phyloP scores from a whole-genome alignment of 352 stramenopile genomes.

The Pythium angustatum region DNA sequence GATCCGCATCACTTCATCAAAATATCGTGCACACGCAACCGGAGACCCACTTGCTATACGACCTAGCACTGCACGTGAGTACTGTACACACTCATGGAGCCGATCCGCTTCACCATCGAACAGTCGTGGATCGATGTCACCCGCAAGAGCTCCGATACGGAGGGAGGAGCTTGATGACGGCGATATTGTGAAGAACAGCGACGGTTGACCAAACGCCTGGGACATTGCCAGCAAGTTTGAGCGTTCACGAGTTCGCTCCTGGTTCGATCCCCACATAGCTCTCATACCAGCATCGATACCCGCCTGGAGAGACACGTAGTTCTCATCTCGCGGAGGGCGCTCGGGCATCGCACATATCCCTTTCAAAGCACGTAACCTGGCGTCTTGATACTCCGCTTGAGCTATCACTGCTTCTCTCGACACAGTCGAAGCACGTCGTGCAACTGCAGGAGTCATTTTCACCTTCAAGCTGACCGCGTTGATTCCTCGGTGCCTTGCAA shows the following conservation, averaged over 20 bases:
- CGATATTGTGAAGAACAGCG: constrained; percentile 14
- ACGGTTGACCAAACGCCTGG: constrained; percentile 4
- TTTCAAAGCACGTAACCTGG: neutral
- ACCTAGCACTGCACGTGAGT: constrained; percentile 1
- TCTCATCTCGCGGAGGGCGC: no score
- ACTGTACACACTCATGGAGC: neutral
- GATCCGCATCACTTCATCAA: constrained; percentile 7
- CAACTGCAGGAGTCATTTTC: constrained; percentile 10
- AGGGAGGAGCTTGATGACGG: neutral
- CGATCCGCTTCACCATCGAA: no score
- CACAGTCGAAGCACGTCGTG: neutral
- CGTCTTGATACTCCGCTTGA: neutral
- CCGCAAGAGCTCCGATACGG: neutral
- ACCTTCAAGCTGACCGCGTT: constrained; percentile 6
- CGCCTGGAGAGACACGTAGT: neutral
- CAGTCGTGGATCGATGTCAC: neutral
- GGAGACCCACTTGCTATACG: constrained; percentile 4
- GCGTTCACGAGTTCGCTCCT: neutral
- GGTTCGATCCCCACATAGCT: constrained; percentile 13
- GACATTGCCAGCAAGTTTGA: neutral
- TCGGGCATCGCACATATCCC: neutral
- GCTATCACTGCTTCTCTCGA: neutral
- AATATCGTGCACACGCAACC: constrained; percentile 6
- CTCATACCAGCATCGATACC: neutral
- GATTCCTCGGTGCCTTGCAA: constrained; percentile 6